Percentiles rank a stretch among this genome's conserved stretches.
These are phyloP conservation scores for Fomitopsis schrenkii DNA, from an alignment of 1,284 basidiomycete species.

Conservation along the genomic window DNA sequence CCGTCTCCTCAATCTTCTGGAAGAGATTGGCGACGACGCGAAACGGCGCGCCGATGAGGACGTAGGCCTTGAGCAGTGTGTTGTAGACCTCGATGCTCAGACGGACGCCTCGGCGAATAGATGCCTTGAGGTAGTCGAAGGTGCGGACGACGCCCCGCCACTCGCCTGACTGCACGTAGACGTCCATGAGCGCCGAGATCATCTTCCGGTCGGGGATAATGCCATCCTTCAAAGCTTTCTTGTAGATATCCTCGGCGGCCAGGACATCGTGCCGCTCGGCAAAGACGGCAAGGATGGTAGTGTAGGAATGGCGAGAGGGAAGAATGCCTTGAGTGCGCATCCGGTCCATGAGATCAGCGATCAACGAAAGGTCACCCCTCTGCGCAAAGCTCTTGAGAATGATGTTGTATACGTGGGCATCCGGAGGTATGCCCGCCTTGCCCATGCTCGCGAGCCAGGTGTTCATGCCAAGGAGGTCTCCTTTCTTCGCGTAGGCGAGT, in stretches of 20 bases:
- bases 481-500: constrained; percentile 46
- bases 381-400: constrained; percentile 60
- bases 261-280: constrained; percentile 62
- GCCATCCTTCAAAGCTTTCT: constrained; percentile 57
- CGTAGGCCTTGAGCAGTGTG: constrained; percentile 82
- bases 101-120: constrained; percentile 32
- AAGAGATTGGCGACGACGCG: constrained; percentile 65
- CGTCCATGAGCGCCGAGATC: constrained; percentile 77
- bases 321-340: constrained; percentile 50
- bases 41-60: constrained; percentile 79
- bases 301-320: constrained; percentile 60
- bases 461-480: constrained; percentile 50
- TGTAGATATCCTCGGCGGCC: constrained; percentile 67
- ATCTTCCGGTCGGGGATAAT: constrained; percentile 62
- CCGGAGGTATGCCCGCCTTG: constrained; percentile 44
- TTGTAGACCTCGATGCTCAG: constrained; percentile 65
- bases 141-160: constrained; percentile 72
- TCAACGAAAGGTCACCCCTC: constrained; percentile 51
- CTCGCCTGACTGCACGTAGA: constrained; percentile 79
- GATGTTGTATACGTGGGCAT: constrained; percentile 54
- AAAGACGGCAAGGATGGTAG: constrained; percentile 67
- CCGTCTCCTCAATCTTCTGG: constrained; percentile 45
- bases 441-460: constrained; percentile 55
- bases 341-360: constrained; percentile 57
- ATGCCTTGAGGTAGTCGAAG: constrained; percentile 63